Conservation (phyloP, 2,329 filamentous ascomycete species). For the Ophiostoma angusticollis region DNA sequence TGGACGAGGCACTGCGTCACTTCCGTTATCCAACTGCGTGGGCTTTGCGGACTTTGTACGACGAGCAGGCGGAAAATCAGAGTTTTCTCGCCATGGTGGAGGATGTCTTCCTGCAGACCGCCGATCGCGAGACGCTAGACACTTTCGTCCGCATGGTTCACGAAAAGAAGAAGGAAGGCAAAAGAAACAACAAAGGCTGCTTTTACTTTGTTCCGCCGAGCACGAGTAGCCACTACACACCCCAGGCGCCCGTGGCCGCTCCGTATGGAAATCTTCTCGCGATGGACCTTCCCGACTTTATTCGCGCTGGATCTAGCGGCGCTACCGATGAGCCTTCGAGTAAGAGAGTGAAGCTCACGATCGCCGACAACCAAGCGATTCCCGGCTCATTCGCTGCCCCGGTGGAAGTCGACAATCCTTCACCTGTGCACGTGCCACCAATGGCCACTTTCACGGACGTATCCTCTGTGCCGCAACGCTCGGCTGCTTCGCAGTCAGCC, state of each 20-base stretch:
- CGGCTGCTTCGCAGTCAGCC: neutral
- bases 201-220: conserved; percentile 41
- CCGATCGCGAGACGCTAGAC: conserved; percentile 36
- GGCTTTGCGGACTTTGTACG: conserved; percentile 46
- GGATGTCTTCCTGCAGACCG: conserved; percentile 43
- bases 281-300: conserved; percentile 24
- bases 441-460: neutral
- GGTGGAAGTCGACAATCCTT: neutral
- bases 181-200: conserved; percentile 36
- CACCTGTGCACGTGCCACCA: neutral
- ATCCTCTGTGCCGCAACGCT: neutral
- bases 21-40: conserved; percentile 49
- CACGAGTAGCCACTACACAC: conserved; percentile 29
- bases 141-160: conserved; percentile 39
- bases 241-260: conserved; percentile 33
- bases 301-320: neutral
- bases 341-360: conserved; percentile 26
- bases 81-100: conserved; percentile 44
- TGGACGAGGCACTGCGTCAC: conserved; percentile 43
- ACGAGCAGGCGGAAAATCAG: conserved; percentile 39
- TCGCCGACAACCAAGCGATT: neutral
- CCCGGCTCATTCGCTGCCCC: neutral
- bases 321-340: conserved; percentile 19
- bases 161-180: conserved; percentile 44
- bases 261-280: conserved; percentile 36